phyloP scores from a whole-genome alignment of 2,329 filamentous ascomycete genomes.

The Nemania sp. region DNA sequence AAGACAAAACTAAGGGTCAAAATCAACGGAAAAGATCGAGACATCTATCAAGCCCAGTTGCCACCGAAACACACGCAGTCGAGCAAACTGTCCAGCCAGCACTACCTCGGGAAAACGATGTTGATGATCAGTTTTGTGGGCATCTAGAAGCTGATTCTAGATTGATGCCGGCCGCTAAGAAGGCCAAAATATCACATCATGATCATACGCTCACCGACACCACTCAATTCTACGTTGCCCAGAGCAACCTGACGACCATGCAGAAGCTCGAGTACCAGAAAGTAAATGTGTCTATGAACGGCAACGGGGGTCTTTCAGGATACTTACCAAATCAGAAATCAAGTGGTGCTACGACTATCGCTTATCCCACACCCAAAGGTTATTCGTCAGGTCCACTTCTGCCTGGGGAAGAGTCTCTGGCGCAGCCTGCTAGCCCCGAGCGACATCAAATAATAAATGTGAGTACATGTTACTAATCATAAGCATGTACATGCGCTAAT shows the following conservation, averaged over 20 bases:
- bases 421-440: constrained; percentile 19
- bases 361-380: constrained; percentile 39
- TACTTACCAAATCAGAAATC: constrained; percentile 34
- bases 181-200: constrained; percentile 28
- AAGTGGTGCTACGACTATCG: constrained; percentile 38
- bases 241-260: constrained; percentile 40
- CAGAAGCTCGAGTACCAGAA: constrained; percentile 40
- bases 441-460: constrained; percentile 30
- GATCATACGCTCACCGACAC: constrained; percentile 25
- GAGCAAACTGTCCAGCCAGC: constrained; percentile 13
- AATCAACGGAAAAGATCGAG: constrained; percentile 24
- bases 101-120: constrained; percentile 1
- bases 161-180: constrained; percentile 21
- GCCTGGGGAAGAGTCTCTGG: constrained; percentile 33
- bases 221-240: constrained; percentile 38
- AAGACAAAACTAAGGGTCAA: constrained; percentile 26
- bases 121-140: constrained; percentile 11
- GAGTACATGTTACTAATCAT: constrained; percentile 6
- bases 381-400: constrained; percentile 38
- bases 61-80: constrained; percentile 18
- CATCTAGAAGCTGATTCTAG: constrained; percentile 13
- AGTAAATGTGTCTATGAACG: constrained; percentile 30
- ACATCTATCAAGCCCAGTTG: constrained; percentile 14
- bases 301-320: constrained; percentile 25
- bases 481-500: constrained; percentile 15